Conservation (phyloP, 257 asterid species). For the Rehmannia glutinosa region DNA sequence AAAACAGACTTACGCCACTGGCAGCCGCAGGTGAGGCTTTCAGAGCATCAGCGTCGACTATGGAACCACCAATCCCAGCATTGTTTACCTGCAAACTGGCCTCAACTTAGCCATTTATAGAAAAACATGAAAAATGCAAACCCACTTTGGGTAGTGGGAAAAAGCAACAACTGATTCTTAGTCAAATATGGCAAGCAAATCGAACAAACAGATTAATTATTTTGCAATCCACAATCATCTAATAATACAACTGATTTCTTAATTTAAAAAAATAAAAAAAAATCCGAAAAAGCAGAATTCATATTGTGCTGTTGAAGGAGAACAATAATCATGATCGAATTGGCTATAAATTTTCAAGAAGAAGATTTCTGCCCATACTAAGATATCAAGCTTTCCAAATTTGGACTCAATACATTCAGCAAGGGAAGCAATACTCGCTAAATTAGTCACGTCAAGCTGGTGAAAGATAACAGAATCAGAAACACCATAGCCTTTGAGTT, state of each 20-base stretch:
- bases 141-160: not conserved
- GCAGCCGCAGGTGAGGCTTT: conserved; percentile 17
- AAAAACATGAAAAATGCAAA: not conserved
- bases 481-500: conserved; percentile 24
- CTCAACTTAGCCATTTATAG: not conserved
- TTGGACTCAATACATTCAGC: conserved; percentile 33
- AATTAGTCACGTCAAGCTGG: conserved; percentile 48
- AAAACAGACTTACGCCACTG: not conserved
- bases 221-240: no score
- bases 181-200: no score
- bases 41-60: conserved; percentile 24
- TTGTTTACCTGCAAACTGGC: conserved; percentile 50
- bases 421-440: conserved; percentile 31
- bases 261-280: no score
- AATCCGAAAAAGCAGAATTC: no score
- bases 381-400: conserved; percentile 46
- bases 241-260: no score
- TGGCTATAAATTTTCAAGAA: no score
- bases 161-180: no score
- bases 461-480: conserved; percentile 37
- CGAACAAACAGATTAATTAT: no score
- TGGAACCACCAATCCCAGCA: conserved; percentile 50
- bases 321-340: not conserved
- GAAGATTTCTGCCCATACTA: no score
- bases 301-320: no score